phyloP scores from a whole-genome alignment of 768 basidiomycete genomes.

The Trametopsis cervina region DNA sequence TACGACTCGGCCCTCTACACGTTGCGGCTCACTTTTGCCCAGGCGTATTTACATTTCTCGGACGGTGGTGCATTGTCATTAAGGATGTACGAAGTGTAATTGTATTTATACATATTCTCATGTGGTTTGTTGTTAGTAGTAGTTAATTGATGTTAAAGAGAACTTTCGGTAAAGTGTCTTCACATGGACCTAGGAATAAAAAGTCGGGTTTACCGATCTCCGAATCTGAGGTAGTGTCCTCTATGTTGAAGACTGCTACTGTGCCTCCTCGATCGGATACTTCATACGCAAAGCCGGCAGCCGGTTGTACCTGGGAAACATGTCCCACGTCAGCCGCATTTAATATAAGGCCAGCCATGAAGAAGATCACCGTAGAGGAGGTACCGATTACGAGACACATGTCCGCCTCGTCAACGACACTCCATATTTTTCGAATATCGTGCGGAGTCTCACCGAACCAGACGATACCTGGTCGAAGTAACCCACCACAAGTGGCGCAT shows the following conservation, averaged over 20 bases:
- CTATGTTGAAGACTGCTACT: slow-evolving; percentile 31
- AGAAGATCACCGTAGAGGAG: slow-evolving; percentile 30
- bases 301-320: slow-evolving; percentile 27
- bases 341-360: no score
- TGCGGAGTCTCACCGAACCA: slow-evolving; percentile 34
- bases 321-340: no score
- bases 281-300: slow-evolving; percentile 22
- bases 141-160: slow-evolving; percentile 15
- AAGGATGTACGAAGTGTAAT: slow-evolving; percentile 12
- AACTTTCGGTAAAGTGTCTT: slow-evolving; percentile 36
- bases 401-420: slow-evolving; percentile 24
- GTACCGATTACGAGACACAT: slow-evolving; percentile 35
- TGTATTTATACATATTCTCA: slow-evolving; percentile 10
- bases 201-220: slow-evolving; percentile 33
- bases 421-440: slow-evolving; percentile 23
- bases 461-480: slow-evolving; percentile 32
- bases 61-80: slow-evolving; percentile 4
- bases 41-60: not conserved
- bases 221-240: slow-evolving; percentile 24
- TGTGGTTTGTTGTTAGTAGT: not conserved
- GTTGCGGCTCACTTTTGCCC: not conserved
- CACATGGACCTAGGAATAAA: slow-evolving; percentile 45
- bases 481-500: slow-evolving; percentile 24
- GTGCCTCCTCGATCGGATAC: slow-evolving; percentile 25
- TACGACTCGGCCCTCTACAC: not conserved